phyloP scores from a whole-genome alignment of 495 filamentous ascomycete genomes.

The Podospora didyma region DNA sequence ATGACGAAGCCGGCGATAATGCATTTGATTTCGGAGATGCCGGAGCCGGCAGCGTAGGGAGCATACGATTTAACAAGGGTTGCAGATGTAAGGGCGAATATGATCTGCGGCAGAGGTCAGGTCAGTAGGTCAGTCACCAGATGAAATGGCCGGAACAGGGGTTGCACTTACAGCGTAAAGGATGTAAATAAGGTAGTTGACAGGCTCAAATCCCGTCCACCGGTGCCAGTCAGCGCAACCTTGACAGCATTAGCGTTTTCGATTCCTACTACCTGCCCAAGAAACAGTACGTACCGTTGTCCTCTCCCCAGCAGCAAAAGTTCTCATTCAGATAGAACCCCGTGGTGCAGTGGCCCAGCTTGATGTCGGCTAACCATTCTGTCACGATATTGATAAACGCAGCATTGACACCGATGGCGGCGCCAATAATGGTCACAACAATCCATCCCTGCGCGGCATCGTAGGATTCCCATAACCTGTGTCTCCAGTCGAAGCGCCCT shows the following conservation, averaged over 20 bases:
- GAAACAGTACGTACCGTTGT: conserved; percentile 56
- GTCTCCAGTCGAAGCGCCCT: conserved; percentile 73
- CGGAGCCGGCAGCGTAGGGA: conserved; percentile 94
- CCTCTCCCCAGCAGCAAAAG: conserved; percentile 98
- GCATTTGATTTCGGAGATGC: conserved; percentile 99
- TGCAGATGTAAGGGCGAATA: conserved; percentile 80
- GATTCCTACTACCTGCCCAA: not conserved
- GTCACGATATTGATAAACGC: conserved; percentile 93
- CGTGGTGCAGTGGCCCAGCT: conserved; percentile 88
- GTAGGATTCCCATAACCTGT: conserved; percentile 80
- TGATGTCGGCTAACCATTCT: conserved; percentile 95
- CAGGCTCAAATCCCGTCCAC: conserved; percentile 73
- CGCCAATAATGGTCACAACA: conserved; percentile 90
- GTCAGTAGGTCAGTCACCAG: not conserved
- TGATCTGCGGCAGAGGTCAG: conserved; percentile 47
- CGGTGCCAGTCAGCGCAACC: conserved; percentile 85
- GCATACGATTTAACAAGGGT: conserved; percentile 88
- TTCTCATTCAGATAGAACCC: conserved; percentile 97
- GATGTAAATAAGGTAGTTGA: conserved; percentile 89
- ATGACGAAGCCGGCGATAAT: conserved; percentile 99
- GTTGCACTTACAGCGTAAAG: conserved; percentile 66
- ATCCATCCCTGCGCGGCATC: conserved; percentile 98
- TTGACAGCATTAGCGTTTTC: conserved; percentile 32
- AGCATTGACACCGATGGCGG: conserved; percentile 88
- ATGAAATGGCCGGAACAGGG: not conserved